Evolutionary conservation across 2,329 filamentous ascomycete genomes (phyloP).

Genomic region (Cladosporium halotolerans): DNA sequence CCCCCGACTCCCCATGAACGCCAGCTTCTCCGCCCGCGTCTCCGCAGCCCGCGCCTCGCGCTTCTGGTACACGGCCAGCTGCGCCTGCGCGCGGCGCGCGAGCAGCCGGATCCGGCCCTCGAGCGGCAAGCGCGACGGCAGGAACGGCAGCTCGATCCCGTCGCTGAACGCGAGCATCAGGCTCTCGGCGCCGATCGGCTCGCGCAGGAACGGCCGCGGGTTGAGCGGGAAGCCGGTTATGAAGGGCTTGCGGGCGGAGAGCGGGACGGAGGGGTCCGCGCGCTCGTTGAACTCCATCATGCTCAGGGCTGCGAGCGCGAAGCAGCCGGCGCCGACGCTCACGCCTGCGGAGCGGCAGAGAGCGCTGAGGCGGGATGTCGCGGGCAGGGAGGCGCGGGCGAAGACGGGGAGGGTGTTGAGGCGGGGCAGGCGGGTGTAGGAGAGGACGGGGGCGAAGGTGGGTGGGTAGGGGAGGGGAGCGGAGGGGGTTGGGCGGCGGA

Average conservation of each 20-base stretch:
- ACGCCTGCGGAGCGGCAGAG: conserved; percentile 35
- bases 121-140: conserved; percentile 31
- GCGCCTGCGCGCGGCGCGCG: conserved; percentile 36
- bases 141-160: conserved; percentile 40
- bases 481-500: conserved; percentile 15
- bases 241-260: conserved; percentile 33
- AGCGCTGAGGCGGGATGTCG: conserved; percentile 32
- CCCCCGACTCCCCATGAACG: conserved; percentile 32
- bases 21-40: conserved; percentile 16
- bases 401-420: conserved; percentile 31
- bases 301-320: conserved; percentile 39
- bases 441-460: conserved; percentile 32
- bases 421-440: conserved; percentile 35
- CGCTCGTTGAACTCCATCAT: conserved; percentile 42
- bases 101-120: conserved; percentile 35
- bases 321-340: conserved; percentile 40
- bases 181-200: conserved; percentile 34
- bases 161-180: conserved; percentile 45
- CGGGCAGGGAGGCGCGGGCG: conserved; percentile 28
- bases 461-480: conserved; percentile 24
- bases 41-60: conserved; percentile 18
- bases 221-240: conserved; percentile 43
- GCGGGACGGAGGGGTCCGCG: conserved; percentile 24
- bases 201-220: conserved; percentile 38
- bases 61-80: conserved; percentile 42